Evolutionary conservation across 208 protist species (phyloP), one percentile per base, ranked within the genome.

Genomic region (Crithidia expoeki): DNA sequence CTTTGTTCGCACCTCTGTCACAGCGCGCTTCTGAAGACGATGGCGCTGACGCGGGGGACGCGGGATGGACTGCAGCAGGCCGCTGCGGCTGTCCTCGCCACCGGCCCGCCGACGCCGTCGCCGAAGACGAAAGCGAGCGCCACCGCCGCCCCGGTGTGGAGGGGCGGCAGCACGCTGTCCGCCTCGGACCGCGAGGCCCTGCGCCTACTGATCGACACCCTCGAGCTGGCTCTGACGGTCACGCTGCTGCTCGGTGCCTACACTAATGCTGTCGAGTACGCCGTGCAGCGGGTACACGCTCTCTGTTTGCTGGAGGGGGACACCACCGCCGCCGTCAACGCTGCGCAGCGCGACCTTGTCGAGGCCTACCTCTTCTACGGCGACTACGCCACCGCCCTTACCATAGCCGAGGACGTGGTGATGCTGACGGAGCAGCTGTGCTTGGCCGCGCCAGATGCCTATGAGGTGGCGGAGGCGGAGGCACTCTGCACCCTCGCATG

Each of bases 211-310:
- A 47, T 56, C 28, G 79, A 82, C 38, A 68, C 73, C 25, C 64
- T 90, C 36, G 72, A 81, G 47, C 70, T 84, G 33, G 49, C 68
- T 32, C 69, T 83, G 75, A 73, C 68, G 36, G 72, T 76, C 27
- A 82, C 73, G 60, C 55, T 86, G 46, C 58, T 68, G 23, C 61
- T 85, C 44, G 84, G 84, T 27, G 59, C 67, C 62, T 79, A 74
- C 67, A 53, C 67, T 32, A 68, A 80, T 28, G 78, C 75, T 4
- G 68, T 78, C 30, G 52, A 80, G 58, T 87, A 83, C 76, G 85
- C 75, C 34, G 70, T 84, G 42, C 81, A 90, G 68, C 85, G 81
- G 19, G 81, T 87, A n/a, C 81, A 90, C 55, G 74, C 67, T 7
- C 59, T 85, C 36, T 87, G 79, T 61, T 40, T 87, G 42, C 47